Percentiles rank a stretch among this genome's conserved stretches.
Conservation (phyloP, 2,329 filamentous ascomycete genomes). For the Dothiorella sarmentorum region DNA sequence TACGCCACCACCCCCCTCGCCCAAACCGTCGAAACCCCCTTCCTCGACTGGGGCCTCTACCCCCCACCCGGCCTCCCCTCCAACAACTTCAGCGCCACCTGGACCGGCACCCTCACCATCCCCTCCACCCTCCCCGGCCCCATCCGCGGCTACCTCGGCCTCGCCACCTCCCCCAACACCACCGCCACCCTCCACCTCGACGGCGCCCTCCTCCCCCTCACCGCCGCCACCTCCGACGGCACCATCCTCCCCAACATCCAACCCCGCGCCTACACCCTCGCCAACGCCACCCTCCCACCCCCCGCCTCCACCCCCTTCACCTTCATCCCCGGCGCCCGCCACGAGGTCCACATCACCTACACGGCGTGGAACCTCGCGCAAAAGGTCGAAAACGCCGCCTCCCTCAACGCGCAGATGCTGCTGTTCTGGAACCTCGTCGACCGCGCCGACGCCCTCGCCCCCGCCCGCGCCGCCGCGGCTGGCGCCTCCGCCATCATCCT, state of each 20-base stretch:
- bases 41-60: conserved; percentile 45
- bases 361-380: conserved; percentile 43
- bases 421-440: conserved; percentile 48
- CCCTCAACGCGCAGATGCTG: conserved; percentile 42
- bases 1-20: conserved; percentile 34
- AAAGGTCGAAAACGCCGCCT: conserved; percentile 39
- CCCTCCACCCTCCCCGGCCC: conserved; percentile 38
- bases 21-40: conserved; percentile 36
- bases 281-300: conserved; percentile 38
- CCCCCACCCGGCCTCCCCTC: conserved; percentile 42
- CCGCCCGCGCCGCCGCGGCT: conserved; percentile 37
- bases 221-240: conserved; percentile 25
- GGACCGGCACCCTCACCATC: conserved; percentile 41
- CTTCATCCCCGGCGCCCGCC: conserved; percentile 33
- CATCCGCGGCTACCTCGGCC: conserved; percentile 41
- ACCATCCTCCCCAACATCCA: conserved; percentile 44
- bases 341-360: conserved; percentile 43
- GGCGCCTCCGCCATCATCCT: conserved; percentile 41
- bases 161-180: conserved; percentile 41
- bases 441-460: conserved; percentile 28
- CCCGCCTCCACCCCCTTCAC: conserved; percentile 38
- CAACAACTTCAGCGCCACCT: conserved; percentile 46
- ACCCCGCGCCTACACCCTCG: conserved; percentile 34
- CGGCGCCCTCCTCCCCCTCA: conserved; percentile 30
- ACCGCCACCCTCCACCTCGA: conserved; percentile 41